These are phyloP conservation scores for Combretum micranthum DNA, from an alignment of 345 rosid species.

Conservation along the genomic window DNA sequence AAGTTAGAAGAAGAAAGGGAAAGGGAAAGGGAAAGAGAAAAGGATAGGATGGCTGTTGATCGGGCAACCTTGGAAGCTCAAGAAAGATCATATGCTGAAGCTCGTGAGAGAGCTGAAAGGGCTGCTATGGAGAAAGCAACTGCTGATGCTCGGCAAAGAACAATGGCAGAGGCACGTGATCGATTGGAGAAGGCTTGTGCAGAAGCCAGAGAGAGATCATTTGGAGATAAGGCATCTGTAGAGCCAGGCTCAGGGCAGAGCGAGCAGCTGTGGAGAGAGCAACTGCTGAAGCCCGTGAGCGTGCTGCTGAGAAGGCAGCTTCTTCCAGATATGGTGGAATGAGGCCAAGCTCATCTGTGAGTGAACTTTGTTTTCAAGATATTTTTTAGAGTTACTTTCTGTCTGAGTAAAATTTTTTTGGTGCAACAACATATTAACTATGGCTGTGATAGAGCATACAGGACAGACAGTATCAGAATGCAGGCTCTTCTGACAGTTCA, in stretches of 20 bases:
- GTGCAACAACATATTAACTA: neutral
- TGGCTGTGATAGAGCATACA: constrained; percentile 35
- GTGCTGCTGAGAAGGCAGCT: constrained; percentile 73
- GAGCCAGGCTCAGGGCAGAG: constrained; percentile 75
- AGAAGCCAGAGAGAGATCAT: constrained; percentile 74
- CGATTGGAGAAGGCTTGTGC: constrained; percentile 92
- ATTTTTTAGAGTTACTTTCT: neutral
- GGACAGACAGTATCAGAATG: constrained; percentile 41
- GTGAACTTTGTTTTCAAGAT: neutral
- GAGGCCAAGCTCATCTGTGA: constrained; percentile 39
- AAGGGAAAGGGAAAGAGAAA: constrained; percentile 87
- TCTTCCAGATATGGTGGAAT: constrained; percentile 43
- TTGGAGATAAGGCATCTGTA: constrained; percentile 35
- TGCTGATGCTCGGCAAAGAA: constrained; percentile 53
- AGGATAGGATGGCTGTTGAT: constrained; percentile 92
- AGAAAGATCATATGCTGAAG: constrained; percentile 40
- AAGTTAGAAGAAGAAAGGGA: constrained; percentile 84
- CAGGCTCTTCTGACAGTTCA: constrained; percentile 36
- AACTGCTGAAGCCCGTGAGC: constrained; percentile 85
- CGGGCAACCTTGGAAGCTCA: constrained; percentile 45
- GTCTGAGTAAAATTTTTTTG: neutral
- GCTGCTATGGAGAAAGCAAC: constrained; percentile 52
- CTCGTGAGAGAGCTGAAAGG: constrained; percentile 49
- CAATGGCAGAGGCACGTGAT: constrained; percentile 81
- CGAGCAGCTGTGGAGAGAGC: constrained; percentile 95